A percentile compares a stretch with the other conserved stretches of the same genome.
Conservation (phyloP, 768 basidiomycete species). For the Rhizopogon vulgaris region DNA sequence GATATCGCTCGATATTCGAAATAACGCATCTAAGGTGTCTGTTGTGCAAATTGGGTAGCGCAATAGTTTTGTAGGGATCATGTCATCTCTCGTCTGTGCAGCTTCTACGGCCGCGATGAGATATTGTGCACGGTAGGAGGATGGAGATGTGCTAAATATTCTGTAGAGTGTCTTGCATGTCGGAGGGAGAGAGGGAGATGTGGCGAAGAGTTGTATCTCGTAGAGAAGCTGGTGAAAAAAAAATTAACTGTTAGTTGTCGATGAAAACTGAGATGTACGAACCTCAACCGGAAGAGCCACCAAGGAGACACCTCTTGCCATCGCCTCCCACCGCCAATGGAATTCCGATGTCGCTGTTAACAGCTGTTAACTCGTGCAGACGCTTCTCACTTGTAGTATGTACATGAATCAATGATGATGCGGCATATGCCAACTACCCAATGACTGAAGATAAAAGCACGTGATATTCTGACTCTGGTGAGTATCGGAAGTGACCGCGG, state of each 20-base stretch:
- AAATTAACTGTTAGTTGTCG: neutral
- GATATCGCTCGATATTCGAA: conserved; percentile 20
- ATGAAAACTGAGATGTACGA: neutral
- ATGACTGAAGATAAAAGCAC: too few species aligned
- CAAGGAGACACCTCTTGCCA: conserved; percentile 9
- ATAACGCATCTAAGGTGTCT: conserved; percentile 40
- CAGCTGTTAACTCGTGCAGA: too few species aligned
- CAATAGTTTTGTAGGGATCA: conserved; percentile 42
- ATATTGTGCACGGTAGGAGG: conserved; percentile 62
- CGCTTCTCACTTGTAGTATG: too few species aligned
- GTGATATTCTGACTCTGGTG: too few species aligned
- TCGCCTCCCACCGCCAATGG: too few species aligned
- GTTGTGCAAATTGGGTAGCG: conserved; percentile 32
- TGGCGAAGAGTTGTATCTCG: conserved; percentile 67
- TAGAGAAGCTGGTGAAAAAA: conserved; percentile 57
- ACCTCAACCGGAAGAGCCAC: conserved; percentile 32
- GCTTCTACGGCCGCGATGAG: conserved; percentile 35
- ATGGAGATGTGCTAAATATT: conserved; percentile 50
- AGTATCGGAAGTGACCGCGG: too few species aligned
- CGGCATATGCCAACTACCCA: too few species aligned
- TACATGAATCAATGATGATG: too few species aligned
- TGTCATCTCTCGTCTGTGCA: conserved; percentile 8
- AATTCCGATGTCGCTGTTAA: too few species aligned
- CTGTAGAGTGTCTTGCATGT: conserved; percentile 46
- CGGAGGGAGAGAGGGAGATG: conserved; percentile 58